Evolutionary conservation across 2,329 filamentous ascomycete genomes (phyloP).

Genomic region (Moelleriella libera): DNA sequence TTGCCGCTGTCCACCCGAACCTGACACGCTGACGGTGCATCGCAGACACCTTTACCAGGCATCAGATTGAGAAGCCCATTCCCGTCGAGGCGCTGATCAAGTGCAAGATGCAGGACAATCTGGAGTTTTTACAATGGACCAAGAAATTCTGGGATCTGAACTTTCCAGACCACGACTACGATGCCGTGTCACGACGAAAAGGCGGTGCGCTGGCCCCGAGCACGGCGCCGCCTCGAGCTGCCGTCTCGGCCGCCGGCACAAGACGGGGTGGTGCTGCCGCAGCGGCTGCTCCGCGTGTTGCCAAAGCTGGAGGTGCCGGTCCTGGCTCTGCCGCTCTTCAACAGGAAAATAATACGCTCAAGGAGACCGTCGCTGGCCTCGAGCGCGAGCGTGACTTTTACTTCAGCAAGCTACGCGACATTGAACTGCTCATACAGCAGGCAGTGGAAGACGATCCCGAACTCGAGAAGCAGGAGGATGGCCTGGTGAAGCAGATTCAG

Average conservation of each 20-base stretch:
- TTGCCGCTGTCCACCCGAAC: too few species aligned
- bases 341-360: conserved; percentile 75
- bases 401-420: conserved; percentile 96
- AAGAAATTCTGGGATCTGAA: conserved; percentile 98
- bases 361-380: conserved; percentile 87
- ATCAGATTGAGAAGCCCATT: conserved; percentile 78
- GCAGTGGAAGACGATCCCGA: conserved; percentile 86
- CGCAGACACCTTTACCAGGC: conserved; percentile 68
- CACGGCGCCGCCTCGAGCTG: conserved; percentile 25
- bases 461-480: conserved; percentile 85
- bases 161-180: conserved; percentile 94
- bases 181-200: conserved; percentile 75
- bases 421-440: conserved; percentile 86
- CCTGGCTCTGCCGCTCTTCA: conserved; percentile 59
- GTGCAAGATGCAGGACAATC: conserved; percentile 99
- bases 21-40: conserved; percentile 3
- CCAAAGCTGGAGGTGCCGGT: conserved; percentile 33
- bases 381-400: conserved; percentile 98
- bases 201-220: conserved; percentile 43
- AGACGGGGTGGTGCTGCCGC: conserved; percentile 45
- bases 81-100: conserved; percentile 83
- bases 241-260: conserved; percentile 31
- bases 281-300: conserved; percentile 29
- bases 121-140: conserved; percentile 94
- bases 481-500: conserved; percentile 91